Conservation (phyloP, 495 filamentous ascomycete species). For the Elaphomyces granulatus region DNA sequence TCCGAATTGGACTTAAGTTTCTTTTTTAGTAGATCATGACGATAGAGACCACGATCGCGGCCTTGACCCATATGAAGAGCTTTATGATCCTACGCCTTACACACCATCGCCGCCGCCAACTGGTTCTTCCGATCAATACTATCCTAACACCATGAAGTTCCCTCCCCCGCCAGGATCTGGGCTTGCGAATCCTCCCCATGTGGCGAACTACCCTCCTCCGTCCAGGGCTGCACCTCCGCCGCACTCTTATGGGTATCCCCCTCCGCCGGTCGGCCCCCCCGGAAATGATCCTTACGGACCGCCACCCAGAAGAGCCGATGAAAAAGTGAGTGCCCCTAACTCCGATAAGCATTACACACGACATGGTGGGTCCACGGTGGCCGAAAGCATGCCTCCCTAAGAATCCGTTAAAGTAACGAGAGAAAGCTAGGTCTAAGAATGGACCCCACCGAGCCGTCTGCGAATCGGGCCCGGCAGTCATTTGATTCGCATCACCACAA, state of each 20-base stretch:
- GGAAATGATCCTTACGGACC: slow-evolving; percentile 28
- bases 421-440: slow-evolving; percentile 20
- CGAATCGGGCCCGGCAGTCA: neutral
- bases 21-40: slow-evolving; percentile 22
- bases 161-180: slow-evolving; percentile 31
- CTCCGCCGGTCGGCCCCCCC: slow-evolving; percentile 13
- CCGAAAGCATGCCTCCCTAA: no score
- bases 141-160: slow-evolving; percentile 26
- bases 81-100: slow-evolving; percentile 32
- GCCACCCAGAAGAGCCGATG: slow-evolving; percentile 34
- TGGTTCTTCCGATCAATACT: slow-evolving; percentile 21
- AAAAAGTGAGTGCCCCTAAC: slow-evolving; percentile 42
- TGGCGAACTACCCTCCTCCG: slow-evolving; percentile 32
- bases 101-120: slow-evolving; percentile 21
- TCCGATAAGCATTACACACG: slow-evolving; percentile 21
- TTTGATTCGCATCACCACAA: slow-evolving; percentile 1
- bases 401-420: no score
- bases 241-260: slow-evolving; percentile 29
- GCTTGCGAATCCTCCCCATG: slow-evolving; percentile 14
- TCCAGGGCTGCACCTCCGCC: no score
- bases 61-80: slow-evolving; percentile 27
- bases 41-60: slow-evolving; percentile 16
- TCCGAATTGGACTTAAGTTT: no score
- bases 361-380: slow-evolving; percentile 29
- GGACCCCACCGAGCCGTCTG: slow-evolving; percentile 3